Percentiles rank a stretch among this genome's conserved stretches.
These are phyloP conservation scores for Lactifluus hygrophoroides DNA, from an alignment of 768 basidiomycete species.

Conservation along the genomic window DNA sequence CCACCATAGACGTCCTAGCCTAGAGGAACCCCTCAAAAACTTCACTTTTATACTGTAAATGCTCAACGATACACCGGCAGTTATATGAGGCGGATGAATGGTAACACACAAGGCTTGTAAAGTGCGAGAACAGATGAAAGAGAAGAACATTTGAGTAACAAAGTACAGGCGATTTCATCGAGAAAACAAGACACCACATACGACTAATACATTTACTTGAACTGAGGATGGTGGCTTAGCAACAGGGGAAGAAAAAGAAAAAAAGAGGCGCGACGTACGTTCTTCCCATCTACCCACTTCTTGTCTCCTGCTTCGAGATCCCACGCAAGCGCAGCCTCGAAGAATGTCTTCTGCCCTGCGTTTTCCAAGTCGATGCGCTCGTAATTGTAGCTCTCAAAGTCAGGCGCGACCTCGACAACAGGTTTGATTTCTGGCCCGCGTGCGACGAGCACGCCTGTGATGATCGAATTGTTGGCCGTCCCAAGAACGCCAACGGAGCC, in stretches of 20 bases:
- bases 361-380: constrained; percentile 67
- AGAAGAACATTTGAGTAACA: background rate
- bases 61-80: constrained; percentile 7
- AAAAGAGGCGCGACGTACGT: constrained; percentile 43
- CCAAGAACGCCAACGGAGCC: constrained; percentile 91
- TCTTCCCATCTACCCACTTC: constrained; percentile 88
- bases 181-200: background rate
- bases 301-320: constrained; percentile 83
- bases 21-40: background rate
- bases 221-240: constrained; percentile 18
- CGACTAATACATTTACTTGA: constrained; percentile 25
- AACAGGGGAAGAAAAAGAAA: background rate
- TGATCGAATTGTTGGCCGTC: constrained; percentile 62
- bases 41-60: constrained; percentile 6
- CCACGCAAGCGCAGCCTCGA: constrained; percentile 91
- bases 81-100: background rate
- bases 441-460: constrained; percentile 73
- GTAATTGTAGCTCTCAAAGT: constrained; percentile 86
- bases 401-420: constrained; percentile 75
- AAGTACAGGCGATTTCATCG: constrained; percentile 6
- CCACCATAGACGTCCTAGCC: no score
- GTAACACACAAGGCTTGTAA: background rate
- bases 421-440: constrained; percentile 70
- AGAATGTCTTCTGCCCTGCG: constrained; percentile 75
- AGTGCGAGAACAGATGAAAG: background rate